Percentiles rank a stretch among this genome's conserved stretches.
These are phyloP conservation scores for Metschnikowia anglica DNA, from an alignment of 805 yeast genomes.

Conservation along the genomic window DNA sequence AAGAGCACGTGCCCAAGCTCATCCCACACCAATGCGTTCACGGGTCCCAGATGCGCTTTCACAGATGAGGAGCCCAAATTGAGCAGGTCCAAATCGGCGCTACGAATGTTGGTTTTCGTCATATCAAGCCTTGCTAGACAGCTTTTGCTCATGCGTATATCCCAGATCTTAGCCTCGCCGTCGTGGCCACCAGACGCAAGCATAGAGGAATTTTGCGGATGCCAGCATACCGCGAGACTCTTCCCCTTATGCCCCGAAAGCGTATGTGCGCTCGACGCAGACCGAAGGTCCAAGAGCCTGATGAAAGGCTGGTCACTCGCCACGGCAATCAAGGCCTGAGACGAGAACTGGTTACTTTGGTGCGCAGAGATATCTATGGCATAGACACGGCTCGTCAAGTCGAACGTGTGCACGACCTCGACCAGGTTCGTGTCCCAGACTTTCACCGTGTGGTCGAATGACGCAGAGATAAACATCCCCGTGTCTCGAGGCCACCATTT, in stretches of 20 bases:
- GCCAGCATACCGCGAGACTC: constrained; percentile 67
- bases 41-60: constrained; percentile 74
- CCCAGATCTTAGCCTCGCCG: constrained; percentile 86
- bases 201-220: constrained; percentile 58
- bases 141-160: constrained; percentile 65
- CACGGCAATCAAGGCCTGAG: constrained; percentile 58
- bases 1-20: constrained; percentile 60
- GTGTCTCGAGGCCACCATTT: constrained; percentile 90
- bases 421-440: constrained; percentile 78
- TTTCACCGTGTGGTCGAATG: constrained; percentile 74
- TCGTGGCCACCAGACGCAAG: constrained; percentile 80
- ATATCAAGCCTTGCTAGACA: constrained; percentile 65
- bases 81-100: constrained; percentile 16
- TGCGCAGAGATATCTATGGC: constrained; percentile 54
- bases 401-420: constrained; percentile 65
- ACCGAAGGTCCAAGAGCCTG: constrained; percentile 69
- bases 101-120: constrained; percentile 39
- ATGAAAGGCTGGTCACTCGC: constrained; percentile 71
- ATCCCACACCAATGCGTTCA: constrained; percentile 79
- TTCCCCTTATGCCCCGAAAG: constrained; percentile 60
- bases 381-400: constrained; percentile 60
- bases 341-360: constrained; percentile 19
- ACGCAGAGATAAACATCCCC: constrained; percentile 80
- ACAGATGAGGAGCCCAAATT: constrained; percentile 36
- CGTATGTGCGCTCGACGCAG: constrained; percentile 72